A percentile compares a stretch with the other conserved stretches of the same genome.
These are phyloP conservation scores for Triadica sebifera DNA, from an alignment of 345 rosid species.

Conservation along the genomic window DNA sequence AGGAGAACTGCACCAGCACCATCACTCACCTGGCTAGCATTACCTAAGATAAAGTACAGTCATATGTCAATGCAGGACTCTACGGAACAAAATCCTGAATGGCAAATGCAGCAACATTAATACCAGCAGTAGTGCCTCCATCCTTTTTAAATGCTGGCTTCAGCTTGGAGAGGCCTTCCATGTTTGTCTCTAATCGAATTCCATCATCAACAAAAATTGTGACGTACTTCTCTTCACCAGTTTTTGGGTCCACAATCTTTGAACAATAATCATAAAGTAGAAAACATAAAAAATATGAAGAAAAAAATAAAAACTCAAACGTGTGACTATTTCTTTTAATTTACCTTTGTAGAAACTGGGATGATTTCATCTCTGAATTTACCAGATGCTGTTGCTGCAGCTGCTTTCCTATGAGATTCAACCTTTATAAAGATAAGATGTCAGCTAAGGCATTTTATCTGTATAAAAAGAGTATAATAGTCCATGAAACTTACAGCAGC, in stretches of 20 bases:
- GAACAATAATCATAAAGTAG: conserved; percentile 21
- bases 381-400: conserved; percentile 80
- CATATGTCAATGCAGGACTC: conserved; percentile 11
- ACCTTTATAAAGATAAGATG: conserved; percentile 47
- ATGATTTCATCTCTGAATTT: conserved; percentile 88
- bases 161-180: conserved; percentile 67
- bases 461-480: conserved; percentile 6
- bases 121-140: conserved; percentile 95
- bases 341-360: conserved; percentile 82
- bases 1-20: conserved; percentile 96
- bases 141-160: conserved; percentile 79
- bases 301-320: not conserved
- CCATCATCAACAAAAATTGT: conserved; percentile 75
- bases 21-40: conserved; percentile 96
- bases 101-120: not conserved
- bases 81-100: conserved; percentile 4
- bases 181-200: conserved; percentile 64
- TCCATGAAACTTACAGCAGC: conserved; percentile 61
- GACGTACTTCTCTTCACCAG: conserved; percentile 71
- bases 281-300: not conserved
- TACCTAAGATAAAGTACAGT: conserved; percentile 44
- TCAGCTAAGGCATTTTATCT: conserved; percentile 9
- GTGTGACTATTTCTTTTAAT: not conserved
- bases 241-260: conserved; percentile 78
- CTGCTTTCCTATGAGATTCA: conserved; percentile 90